Base-by-base conservation (phyloP, 2,329 filamentous ascomycete genomes). In the Botrytis pseudocinerea region DNA sequence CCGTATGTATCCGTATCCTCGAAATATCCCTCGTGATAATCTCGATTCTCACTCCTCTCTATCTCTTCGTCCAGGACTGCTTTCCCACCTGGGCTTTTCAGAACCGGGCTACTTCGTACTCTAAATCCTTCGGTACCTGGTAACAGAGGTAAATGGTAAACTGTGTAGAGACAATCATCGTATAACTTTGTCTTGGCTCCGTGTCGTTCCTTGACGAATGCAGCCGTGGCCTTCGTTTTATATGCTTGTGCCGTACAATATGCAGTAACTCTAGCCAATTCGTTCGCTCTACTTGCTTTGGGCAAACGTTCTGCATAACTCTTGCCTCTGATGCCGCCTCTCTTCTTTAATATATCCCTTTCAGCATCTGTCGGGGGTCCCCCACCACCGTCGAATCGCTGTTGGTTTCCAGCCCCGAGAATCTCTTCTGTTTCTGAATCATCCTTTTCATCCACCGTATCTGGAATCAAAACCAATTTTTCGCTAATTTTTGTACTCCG, bases 181-280 rank as follows among this genome's bases (percentile, higher is more conserved):
- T 99, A 99, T 8, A 98, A 87, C 83, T 99, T 99, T 22, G 95
- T 97, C 83, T 94, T 92, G 1, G 95, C 95, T 46, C 92, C 91
- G 83, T 99, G 96, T 79, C 91, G 92, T 76, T 93, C 93, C 78
- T 93, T 92, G 75, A 98, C 86, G 81, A 99, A 99, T 48, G 93
- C 90, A 22, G 95, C 94, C n/a, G 94, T 94, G 40, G 91, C 89
- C 78, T 92, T 92, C 84, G 97, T 90, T 83, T 95, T 97, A 84
- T 95, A 98, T 12, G 92, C 93, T 82, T 98, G 93, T 0, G 96
- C 95, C 0, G 94, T 98, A 82, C 95, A 98, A 82, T 98, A 99
- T 18, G 96, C 96, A 73, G 96, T 99, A 71, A 98, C 89, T 74
- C 96, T 88, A 46, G 95, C 91, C 74, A 99, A 85, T 83, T 96